These are phyloP conservation scores for Berberis thunbergii DNA, from an alignment of 164 flowering plant species.

Conservation along the genomic window DNA sequence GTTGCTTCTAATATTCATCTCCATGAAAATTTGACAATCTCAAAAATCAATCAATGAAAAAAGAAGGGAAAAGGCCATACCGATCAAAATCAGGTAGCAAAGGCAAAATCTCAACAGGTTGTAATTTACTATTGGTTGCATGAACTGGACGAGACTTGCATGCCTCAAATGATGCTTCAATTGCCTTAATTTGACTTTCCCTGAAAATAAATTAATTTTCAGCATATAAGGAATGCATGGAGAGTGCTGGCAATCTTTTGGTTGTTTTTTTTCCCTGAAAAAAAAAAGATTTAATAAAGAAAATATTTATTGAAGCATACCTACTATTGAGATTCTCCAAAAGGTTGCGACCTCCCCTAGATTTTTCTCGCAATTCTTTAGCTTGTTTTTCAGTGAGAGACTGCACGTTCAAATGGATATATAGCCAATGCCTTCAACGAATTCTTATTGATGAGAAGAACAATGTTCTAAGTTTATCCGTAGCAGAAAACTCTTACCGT, in stretches of 20 bases:
- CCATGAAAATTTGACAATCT: background rate
- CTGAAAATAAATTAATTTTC: conserved; percentile 26
- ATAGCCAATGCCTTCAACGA: background rate
- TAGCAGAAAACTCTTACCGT: conserved; percentile 35
- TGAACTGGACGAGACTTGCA: conserved; percentile 71
- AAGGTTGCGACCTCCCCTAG: conserved; percentile 53
- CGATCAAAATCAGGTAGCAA: conserved; percentile 82
- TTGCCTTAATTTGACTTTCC: conserved; percentile 77
- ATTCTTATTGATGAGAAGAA: background rate
- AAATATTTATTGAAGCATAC: conserved; percentile 24
- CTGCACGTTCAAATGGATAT: conserved; percentile 27
- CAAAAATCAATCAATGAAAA: background rate
- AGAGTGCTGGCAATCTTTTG: no score
- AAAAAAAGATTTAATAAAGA: background rate
- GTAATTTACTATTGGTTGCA: conserved; percentile 53
- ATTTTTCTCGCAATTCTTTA: conserved; percentile 66
- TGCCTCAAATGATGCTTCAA: conserved; percentile 86
- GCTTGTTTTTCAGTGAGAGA: conserved; percentile 95
- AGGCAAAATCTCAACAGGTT: conserved; percentile 73
- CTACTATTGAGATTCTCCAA: conserved; percentile 65
- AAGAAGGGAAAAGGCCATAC: conserved; percentile 28
- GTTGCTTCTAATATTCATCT: no score
- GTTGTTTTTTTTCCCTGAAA: no score
- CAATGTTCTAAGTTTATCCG: background rate
- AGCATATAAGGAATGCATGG: background rate